Conservation (phyloP, 768 basidiomycete genomes). For the Suillus brevipes region DNA sequence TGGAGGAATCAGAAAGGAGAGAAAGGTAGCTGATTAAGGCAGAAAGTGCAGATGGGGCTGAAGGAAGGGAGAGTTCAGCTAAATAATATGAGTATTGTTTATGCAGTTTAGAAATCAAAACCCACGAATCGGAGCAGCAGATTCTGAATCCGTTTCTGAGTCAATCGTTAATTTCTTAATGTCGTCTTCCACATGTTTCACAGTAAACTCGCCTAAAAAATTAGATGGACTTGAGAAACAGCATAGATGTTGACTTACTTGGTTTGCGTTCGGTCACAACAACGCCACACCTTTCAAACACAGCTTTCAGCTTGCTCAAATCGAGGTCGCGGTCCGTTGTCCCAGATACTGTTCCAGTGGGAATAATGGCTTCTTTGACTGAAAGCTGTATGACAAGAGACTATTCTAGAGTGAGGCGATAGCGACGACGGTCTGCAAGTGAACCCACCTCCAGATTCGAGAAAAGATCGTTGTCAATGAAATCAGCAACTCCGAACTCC, state of each 20-base stretch:
- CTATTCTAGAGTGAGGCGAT: constrained; percentile 40
- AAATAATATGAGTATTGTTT: constrained; percentile 5
- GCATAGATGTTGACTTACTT: constrained; percentile 46
- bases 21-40: constrained; percentile 83
- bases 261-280: constrained; percentile 89
- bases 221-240: neutral
- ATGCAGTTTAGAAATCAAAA: neutral
- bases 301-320: constrained; percentile 78
- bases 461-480: constrained; percentile 92
- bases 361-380: constrained; percentile 92
- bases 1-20: constrained; percentile 73
- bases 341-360: constrained; percentile 69
- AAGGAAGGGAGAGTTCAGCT: constrained; percentile 79
- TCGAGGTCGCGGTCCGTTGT: constrained; percentile 85
- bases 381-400: constrained; percentile 94
- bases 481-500: constrained; percentile 87
- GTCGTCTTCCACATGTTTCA: constrained; percentile 80
- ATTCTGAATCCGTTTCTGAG: neutral
- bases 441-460: constrained; percentile 84
- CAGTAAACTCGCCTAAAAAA: constrained; percentile 74
- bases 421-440: neutral
- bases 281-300: constrained; percentile 88
- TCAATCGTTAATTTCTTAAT: constrained; percentile 43
- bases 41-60: constrained; percentile 76
- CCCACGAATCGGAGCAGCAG: neutral